phyloP scores from a whole-genome alignment of 768 basidiomycete species.

The Polyporus arcularius region DNA sequence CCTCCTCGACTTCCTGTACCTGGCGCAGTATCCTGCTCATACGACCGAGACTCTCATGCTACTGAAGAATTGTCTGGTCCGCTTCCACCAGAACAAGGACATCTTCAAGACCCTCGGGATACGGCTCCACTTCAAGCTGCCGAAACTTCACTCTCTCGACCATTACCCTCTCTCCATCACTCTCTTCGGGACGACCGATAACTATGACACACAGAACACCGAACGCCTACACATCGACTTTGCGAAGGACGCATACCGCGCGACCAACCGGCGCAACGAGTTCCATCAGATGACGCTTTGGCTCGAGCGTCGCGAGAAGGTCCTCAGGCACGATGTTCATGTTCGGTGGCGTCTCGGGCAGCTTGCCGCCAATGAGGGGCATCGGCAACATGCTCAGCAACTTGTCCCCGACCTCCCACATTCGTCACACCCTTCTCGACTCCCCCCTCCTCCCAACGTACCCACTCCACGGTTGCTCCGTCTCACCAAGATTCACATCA shows the following conservation, averaged over 20 bases:
- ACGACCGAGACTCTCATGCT: constrained; percentile 10
- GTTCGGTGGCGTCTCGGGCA: constrained; percentile 12
- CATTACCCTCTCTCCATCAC: constrained; percentile 22
- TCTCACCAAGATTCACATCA: constrained; percentile 2
- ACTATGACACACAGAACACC: constrained; percentile 26
- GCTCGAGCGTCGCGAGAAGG: constrained; percentile 18
- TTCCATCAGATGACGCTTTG: constrained; percentile 19
- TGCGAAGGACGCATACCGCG: constrained; percentile 35
- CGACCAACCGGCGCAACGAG: constrained; percentile 19
- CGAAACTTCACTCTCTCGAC: constrained; percentile 23
- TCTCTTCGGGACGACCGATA: constrained; percentile 21
- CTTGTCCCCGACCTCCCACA: no score
- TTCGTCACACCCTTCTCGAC: no score
- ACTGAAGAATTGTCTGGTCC: constrained; percentile 11
- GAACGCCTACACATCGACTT: constrained; percentile 44
- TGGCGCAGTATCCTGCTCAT: constrained; percentile 27
- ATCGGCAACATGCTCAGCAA: no score
- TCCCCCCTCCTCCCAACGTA: neutral
- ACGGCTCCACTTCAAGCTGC: constrained; percentile 23
- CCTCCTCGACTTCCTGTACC: constrained; percentile 29
- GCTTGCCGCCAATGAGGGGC: no score
- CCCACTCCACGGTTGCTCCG: neutral
- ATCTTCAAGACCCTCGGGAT: constrained; percentile 27
- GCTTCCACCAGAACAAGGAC: constrained; percentile 26
- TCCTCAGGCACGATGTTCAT: constrained; percentile 8